These are phyloP conservation scores for Epichloe festucae DNA, from an alignment of 2,329 filamentous ascomycete species.

Conservation along the genomic window DNA sequence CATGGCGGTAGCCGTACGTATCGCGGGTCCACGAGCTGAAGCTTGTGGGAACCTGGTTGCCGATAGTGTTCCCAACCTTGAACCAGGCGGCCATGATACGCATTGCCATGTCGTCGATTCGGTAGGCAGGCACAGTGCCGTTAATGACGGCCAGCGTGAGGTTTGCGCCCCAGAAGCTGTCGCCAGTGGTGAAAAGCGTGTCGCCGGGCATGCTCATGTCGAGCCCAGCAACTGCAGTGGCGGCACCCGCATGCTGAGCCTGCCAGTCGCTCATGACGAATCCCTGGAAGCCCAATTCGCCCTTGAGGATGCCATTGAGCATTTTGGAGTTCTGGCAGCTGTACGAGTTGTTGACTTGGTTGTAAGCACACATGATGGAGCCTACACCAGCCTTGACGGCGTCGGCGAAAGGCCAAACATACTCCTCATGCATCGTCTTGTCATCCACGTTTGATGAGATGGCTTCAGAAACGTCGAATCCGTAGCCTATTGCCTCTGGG, in stretches of 20 bases:
- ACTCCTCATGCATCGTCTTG: slow-evolving; percentile 62
- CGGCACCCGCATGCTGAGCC: slow-evolving; percentile 58
- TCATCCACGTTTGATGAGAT: slow-evolving; percentile 54
- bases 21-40: slow-evolving; percentile 80
- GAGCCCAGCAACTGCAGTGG: slow-evolving; percentile 56
- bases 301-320: slow-evolving; percentile 64
- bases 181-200: slow-evolving; percentile 58
- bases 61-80: slow-evolving; percentile 46
- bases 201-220: slow-evolving; percentile 91
- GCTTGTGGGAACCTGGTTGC: slow-evolving; percentile 47
- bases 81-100: slow-evolving; percentile 64
- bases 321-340: slow-evolving; percentile 67
- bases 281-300: slow-evolving; percentile 69
- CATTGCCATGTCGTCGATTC: slow-evolving; percentile 83
- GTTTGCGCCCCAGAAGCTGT: slow-evolving; percentile 74
- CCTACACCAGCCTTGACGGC: slow-evolving; percentile 55
- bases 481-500: slow-evolving; percentile 36
- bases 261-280: slow-evolving; percentile 74
- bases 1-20: slow-evolving; percentile 59
- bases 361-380: slow-evolving; percentile 55
- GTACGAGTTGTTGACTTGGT: slow-evolving; percentile 71
- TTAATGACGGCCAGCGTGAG: slow-evolving; percentile 80
- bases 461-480: slow-evolving; percentile 49
- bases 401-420: slow-evolving; percentile 68
- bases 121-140: slow-evolving; percentile 75